Evolutionary conservation across 331 rosid species (phyloP).

Genomic region (Malus hybrid): DNA sequence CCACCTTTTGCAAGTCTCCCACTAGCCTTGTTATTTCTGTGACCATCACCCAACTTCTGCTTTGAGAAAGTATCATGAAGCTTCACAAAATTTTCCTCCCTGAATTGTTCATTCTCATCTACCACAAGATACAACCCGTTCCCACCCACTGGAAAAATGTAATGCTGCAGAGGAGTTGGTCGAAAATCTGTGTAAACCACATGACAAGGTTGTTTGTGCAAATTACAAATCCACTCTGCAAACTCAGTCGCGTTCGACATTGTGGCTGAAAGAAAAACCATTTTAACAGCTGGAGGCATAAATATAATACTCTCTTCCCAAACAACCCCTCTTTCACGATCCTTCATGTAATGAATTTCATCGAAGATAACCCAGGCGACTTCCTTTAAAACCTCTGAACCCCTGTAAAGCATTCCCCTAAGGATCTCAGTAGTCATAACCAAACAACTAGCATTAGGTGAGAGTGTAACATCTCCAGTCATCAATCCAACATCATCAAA

Average conservation of each 20-base stretch:
- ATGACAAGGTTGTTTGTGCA: constrained; percentile 92
- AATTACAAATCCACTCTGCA: constrained; percentile 90
- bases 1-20: constrained; percentile 65
- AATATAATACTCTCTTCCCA: constrained; percentile 99
- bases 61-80: constrained; percentile 61
- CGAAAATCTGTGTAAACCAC: constrained; percentile 94
- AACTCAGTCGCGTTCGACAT: constrained; percentile 96
- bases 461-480: constrained; percentile 90
- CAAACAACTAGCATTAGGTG: constrained; percentile 79
- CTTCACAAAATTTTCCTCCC: constrained; percentile 74
- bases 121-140: constrained; percentile 82
- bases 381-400: constrained; percentile 85
- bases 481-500: constrained; percentile 81
- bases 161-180: constrained; percentile 93
- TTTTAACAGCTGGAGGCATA: constrained; percentile 81
- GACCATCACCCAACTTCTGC: constrained; percentile 47
- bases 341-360: constrained; percentile 95
- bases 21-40: constrained; percentile 42
- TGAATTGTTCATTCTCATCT: constrained; percentile 76
- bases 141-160: constrained; percentile 73
- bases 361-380: constrained; percentile 96
- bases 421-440: constrained; percentile 95
- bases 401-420: constrained; percentile 91
- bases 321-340: constrained; percentile 94
- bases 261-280: constrained; percentile 92